Evolutionary conservation across 768 basidiomycete genomes (phyloP), one percentile per base, ranked within the genome.

Genomic region (Cystobasidiopsis lactophilus): DNA sequence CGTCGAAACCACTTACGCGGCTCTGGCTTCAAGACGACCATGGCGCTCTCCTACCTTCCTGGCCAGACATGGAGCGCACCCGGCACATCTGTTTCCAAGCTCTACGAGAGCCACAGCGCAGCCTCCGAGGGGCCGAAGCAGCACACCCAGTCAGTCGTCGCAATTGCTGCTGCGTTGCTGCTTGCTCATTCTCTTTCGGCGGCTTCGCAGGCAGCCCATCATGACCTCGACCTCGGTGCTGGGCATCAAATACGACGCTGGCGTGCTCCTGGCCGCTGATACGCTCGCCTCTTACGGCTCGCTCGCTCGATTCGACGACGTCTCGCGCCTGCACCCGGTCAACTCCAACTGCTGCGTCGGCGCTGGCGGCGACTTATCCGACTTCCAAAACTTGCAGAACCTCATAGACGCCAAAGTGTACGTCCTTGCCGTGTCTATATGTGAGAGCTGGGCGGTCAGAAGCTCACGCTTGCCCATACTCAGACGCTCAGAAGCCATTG

Each of bases 251-350:
- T 96, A 75, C 74, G 86, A 89, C 67, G 86, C 85, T 62, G 93
- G 93, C 9, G 77, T 98, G 58, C 91, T 98, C 84, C 78, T 98
- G 73, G 88, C 93, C 29, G 88, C 93, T 35, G 93, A 98, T 72
- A 95, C 81, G 63, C 80, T 96, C 48, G 88, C 85, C 11, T 96
- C 93, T 0, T 96, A 95, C 62, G 91, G 93, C 56, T 95, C 91
- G 5, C 79, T 96, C 47, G 88, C 93, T 1, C 80, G 89, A 31
- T 93, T 93, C 77, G 86, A 85, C 72, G 85, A 89, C 63, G 72
- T 96, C 53, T 76, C 81, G 59, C 83, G 93, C 66, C 75, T 98
- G 26, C 79, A 84, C 63, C 67, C 81, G 3, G 78, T 93, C 31
- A 88, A 89, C 7, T 69, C 74, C 35, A 76, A 78, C 68, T 91